Evolutionary conservation across 306 rosid species (phyloP).

Genomic region (Astragalus membranaceus): DNA sequence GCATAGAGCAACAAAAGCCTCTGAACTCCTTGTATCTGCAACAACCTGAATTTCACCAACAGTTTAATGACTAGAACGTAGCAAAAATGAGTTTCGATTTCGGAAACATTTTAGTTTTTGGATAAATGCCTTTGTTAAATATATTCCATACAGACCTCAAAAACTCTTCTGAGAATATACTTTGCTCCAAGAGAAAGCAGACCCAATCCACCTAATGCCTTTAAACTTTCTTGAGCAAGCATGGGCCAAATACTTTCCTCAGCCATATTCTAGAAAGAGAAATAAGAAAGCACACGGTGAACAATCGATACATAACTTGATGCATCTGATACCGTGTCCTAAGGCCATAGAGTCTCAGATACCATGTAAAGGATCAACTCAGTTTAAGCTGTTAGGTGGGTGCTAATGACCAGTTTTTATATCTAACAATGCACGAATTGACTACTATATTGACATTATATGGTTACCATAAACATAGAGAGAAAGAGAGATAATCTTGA

Average conservation of each 20-base stretch:
- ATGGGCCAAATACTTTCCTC: slow-evolving; percentile 88
- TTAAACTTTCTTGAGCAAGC: slow-evolving; percentile 92
- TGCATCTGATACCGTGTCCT: background rate
- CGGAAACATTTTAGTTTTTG: background rate
- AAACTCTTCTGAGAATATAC: slow-evolving; percentile 85
- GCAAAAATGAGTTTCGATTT: slow-evolving; percentile 9
- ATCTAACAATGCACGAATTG: background rate
- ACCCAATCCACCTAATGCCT: slow-evolving; percentile 94
- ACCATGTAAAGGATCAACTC: background rate
- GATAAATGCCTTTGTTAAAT: slow-evolving; percentile 2
- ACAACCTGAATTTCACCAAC: slow-evolving; percentile 69
- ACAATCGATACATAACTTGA: slow-evolving; percentile 13
- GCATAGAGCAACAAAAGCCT: slow-evolving; percentile 99
- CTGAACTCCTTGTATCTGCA: slow-evolving; percentile 98
- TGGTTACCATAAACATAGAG: background rate
- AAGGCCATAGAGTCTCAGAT: background rate
- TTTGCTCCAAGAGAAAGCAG: slow-evolving; percentile 92
- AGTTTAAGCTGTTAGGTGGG: background rate
- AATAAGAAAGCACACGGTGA: slow-evolving; percentile 23
- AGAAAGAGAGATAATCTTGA: background rate
- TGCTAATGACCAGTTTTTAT: background rate
- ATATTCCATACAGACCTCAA: slow-evolving; percentile 56
- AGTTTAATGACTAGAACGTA: slow-evolving; percentile 22
- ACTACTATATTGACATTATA: background rate
- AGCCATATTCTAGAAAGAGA: slow-evolving; percentile 51